phyloP scores from a whole-genome alignment of 495 filamentous ascomycete species.

The Aspergillus ostianus region DNA sequence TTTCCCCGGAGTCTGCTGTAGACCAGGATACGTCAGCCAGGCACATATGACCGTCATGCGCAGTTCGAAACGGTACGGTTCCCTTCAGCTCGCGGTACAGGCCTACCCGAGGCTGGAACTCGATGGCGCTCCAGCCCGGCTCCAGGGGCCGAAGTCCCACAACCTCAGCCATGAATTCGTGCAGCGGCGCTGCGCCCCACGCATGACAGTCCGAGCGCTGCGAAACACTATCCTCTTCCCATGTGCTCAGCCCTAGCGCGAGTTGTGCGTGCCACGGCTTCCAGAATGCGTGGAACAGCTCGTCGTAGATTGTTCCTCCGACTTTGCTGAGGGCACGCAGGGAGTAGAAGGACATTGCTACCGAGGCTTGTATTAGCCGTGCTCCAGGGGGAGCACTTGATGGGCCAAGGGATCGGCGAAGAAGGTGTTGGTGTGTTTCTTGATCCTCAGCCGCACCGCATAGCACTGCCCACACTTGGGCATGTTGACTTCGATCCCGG shows the following conservation, averaged over 20 bases:
- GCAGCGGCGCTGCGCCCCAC: slow-evolving; percentile 42
- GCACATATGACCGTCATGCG: too few relatives aligned
- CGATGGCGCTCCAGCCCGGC: slow-evolving; percentile 25
- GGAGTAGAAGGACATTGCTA: slow-evolving; percentile 42
- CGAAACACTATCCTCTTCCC: slow-evolving; percentile 41
- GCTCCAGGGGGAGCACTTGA: too few relatives aligned
- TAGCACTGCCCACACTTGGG: slow-evolving; percentile 36
- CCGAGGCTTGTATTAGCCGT: too few relatives aligned
- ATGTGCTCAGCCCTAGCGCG: slow-evolving; percentile 36
- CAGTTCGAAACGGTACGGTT: slow-evolving; percentile 28
- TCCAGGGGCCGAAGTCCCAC: slow-evolving; percentile 27
- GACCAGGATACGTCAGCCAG: too few relatives aligned
- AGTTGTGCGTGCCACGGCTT: slow-evolving; percentile 34
- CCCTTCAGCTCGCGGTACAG: slow-evolving; percentile 24
- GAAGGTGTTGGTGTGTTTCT: slow-evolving; percentile 13
- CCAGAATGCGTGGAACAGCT: slow-evolving; percentile 29
- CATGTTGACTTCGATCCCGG: slow-evolving; percentile 34
- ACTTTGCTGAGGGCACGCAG: slow-evolving; percentile 31
- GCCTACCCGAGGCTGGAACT: slow-evolving; percentile 30
- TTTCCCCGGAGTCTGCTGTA: too few relatives aligned
- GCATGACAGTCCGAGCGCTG: slow-evolving; percentile 44
- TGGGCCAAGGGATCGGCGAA: slow-evolving; percentile 29
- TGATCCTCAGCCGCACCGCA: slow-evolving; percentile 24
- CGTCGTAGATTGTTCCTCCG: slow-evolving; percentile 26
- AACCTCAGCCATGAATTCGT: slow-evolving; percentile 39